phyloP scores from a whole-genome alignment of 805 yeast species.

The Wickerhamiella parazyma region DNA sequence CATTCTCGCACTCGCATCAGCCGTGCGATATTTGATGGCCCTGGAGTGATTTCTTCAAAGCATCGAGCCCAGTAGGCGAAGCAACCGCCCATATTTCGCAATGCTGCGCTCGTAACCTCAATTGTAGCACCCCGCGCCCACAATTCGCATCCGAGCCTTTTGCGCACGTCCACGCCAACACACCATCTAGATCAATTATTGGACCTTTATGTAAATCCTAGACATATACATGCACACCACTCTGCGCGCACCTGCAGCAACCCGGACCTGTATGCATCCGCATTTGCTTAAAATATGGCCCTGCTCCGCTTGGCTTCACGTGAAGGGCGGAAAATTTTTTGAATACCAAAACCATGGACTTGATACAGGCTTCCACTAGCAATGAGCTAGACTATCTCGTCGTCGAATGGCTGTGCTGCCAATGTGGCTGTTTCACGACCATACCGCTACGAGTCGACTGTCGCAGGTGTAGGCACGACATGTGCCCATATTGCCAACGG shows the following conservation, averaged over 20 bases:
- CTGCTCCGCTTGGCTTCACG: neutral
- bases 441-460: slow-evolving; percentile 23
- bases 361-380: neutral
- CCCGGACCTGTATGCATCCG: neutral
- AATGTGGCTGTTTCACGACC: slow-evolving; percentile 23
- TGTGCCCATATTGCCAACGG: slow-evolving; percentile 25
- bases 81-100: too few species aligned
- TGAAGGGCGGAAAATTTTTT: neutral
- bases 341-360: neutral
- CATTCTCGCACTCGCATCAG: too few species aligned
- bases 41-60: too few species aligned
- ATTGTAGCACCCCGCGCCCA: too few species aligned
- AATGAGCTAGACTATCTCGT: slow-evolving; percentile 3
- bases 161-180: too few species aligned
- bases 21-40: too few species aligned
- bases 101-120: too few species aligned
- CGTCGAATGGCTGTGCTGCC: slow-evolving; percentile 27
- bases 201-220: neutral
- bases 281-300: neutral
- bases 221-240: neutral
- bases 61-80: too few species aligned
- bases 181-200: neutral
- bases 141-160: too few species aligned
- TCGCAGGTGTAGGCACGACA: slow-evolving; percentile 22
- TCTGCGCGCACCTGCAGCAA: neutral